Percentiles rank a stretch among this genome's conserved stretches.
phyloP scores from a whole-genome alignment of 305 asterid species.

The Fraxinus paxiana region DNA sequence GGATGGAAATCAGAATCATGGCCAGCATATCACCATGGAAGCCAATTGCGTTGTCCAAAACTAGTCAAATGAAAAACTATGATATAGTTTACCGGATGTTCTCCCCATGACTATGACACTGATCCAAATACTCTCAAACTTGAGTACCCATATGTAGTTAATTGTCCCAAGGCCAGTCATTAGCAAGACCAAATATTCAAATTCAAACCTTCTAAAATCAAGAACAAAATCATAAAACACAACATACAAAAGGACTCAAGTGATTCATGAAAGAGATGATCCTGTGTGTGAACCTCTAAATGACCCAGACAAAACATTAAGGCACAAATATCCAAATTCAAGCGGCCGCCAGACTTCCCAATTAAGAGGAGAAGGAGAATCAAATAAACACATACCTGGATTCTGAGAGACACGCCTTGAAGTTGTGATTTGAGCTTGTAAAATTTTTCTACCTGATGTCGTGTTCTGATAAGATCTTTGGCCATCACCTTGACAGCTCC shows the following conservation, averaged over 20 bases:
- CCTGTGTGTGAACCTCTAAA: neutral
- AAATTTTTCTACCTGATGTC: constrained; percentile 79
- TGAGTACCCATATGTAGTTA: neutral
- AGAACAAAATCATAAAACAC: neutral
- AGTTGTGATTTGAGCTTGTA: constrained; percentile 97
- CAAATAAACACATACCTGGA: constrained; percentile 56
- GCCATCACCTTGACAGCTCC: constrained; percentile 77
- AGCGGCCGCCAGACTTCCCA: neutral
- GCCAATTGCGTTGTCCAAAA: neutral
- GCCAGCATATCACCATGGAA: neutral
- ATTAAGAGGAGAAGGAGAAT: neutral
- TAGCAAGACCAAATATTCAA: neutral
- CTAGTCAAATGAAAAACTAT: neutral
- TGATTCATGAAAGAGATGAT: neutral
- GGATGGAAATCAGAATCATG: neutral
- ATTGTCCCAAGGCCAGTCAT: neutral
- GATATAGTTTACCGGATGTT: neutral
- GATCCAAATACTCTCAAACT: neutral
- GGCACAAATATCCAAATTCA: neutral
- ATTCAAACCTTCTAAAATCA: neutral
- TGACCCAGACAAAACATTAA: neutral
- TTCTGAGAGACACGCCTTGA: constrained; percentile 95
- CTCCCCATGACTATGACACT: neutral
- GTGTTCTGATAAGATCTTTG: constrained; percentile 64
- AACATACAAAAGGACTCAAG: neutral